These are phyloP conservation scores for Backusella tuberculispora DNA, from an alignment of 192 early-diverging fungal genomes.

Conservation along the genomic window DNA sequence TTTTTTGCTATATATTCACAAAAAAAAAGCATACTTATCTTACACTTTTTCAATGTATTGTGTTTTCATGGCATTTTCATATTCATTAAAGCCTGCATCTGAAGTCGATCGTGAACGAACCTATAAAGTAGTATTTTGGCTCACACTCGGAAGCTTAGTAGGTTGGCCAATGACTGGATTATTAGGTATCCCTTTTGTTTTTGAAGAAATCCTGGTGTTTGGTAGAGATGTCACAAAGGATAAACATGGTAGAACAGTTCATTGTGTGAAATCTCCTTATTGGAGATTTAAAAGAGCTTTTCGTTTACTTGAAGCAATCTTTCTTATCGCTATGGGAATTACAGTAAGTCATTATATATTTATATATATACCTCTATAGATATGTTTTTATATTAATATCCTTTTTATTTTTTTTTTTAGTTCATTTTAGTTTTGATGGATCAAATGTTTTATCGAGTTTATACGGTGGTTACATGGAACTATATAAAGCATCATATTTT, in stretches of 20 bases:
- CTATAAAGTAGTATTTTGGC: conserved; percentile 58
- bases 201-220: conserved; percentile 68
- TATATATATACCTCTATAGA: neutral
- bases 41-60: conserved; percentile 91
- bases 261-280: conserved; percentile 34
- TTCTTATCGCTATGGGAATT: conserved; percentile 38
- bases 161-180: conserved; percentile 91
- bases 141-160: conserved; percentile 62
- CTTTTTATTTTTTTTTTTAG: conserved; percentile 40
- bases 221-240: conserved; percentile 45
- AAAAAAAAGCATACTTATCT: conserved; percentile 74
- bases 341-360: conserved; percentile 33
- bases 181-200: conserved; percentile 73
- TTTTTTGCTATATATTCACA: neutral
- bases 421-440: conserved; percentile 70
- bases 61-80: conserved; percentile 74
- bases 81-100: conserved; percentile 61
- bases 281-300: conserved; percentile 49
- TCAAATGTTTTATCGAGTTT: conserved; percentile 71
- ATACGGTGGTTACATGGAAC: conserved; percentile 78
- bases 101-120: conserved; percentile 48
- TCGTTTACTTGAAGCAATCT: conserved; percentile 44
- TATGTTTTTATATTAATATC: no score
- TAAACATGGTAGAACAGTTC: conserved; percentile 16
- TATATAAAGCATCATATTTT: conserved; percentile 93